Conservation (phyloP, 2,329 filamentous ascomycete species). For the Aspergillus ustus region DNA sequence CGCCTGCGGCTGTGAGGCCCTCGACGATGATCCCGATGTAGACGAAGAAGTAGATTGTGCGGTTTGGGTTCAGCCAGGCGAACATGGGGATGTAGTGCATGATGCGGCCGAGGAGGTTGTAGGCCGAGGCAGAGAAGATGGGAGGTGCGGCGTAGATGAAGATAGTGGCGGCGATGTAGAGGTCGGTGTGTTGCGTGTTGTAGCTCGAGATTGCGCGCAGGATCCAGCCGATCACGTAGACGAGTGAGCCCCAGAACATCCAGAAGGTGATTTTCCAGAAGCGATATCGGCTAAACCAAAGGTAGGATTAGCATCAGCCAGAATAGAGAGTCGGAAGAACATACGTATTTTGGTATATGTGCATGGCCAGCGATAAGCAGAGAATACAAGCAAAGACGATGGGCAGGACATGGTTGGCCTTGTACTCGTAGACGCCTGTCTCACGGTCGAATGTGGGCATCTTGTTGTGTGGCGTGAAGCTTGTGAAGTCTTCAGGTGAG, state of each 20-base stretch:
- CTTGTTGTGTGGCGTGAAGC: background rate
- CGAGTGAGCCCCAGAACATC: conserved; percentile 16
- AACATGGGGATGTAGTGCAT: conserved; percentile 20
- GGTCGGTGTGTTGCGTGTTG: conserved; percentile 1
- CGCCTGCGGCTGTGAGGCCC: conserved; percentile 12
- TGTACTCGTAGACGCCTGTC: conserved; percentile 12
- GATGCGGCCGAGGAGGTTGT: conserved; percentile 17
- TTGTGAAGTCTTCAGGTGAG: background rate
- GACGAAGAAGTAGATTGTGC: conserved; percentile 16
- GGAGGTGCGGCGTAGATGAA: conserved; percentile 18
- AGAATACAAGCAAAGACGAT: conserved; percentile 14
- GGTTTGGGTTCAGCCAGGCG: conserved; percentile 18
- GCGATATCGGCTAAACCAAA: conserved; percentile 6
- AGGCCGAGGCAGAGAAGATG: conserved; percentile 14
- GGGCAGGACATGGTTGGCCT: conserved; percentile 16
- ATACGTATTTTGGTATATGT: conserved; percentile 16
- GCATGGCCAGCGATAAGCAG: conserved; percentile 1
- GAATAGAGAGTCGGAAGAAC: background rate
- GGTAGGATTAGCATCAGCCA: background rate
- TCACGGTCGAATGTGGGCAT: conserved; percentile 1
- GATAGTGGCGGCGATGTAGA: conserved; percentile 16
- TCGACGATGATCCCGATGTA: conserved; percentile 16
- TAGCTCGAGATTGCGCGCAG: conserved; percentile 15
- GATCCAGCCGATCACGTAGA: conserved; percentile 17
- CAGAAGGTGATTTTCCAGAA: conserved; percentile 19